Percentiles rank a stretch among this genome's conserved stretches.
phyloP scores from a whole-genome alignment of 2,329 filamentous ascomycete genomes.

The Madurella fahalii region DNA sequence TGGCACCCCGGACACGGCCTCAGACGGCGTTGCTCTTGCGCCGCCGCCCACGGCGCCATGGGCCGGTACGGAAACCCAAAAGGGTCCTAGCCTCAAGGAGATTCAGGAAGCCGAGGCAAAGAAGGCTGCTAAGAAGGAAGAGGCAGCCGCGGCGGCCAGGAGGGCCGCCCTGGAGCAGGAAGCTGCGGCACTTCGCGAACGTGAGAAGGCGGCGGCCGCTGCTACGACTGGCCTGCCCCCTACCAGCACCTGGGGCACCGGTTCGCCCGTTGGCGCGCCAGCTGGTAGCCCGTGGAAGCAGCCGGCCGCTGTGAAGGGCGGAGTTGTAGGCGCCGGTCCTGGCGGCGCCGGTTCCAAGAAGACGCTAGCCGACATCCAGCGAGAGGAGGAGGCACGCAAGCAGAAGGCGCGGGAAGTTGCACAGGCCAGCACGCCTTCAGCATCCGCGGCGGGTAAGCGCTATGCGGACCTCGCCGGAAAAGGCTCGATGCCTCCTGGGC shows the following conservation, averaged over 20 bases:
- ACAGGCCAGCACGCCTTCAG: conserved; percentile 44
- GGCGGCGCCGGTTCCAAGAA: conserved; percentile 59
- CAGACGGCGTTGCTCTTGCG: conserved; percentile 34
- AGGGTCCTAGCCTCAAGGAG: conserved; percentile 88
- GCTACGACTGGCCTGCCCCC: conserved; percentile 73
- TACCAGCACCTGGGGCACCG: conserved; percentile 82
- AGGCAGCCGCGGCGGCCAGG: conserved; percentile 71
- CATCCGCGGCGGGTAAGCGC: conserved; percentile 65
- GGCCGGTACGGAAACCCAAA: conserved; percentile 70
- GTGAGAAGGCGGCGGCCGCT: conserved; percentile 56
- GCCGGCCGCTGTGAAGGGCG: conserved; percentile 47
- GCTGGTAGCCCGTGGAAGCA: conserved; percentile 63
- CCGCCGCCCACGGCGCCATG: conserved; percentile 82
- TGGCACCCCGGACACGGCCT: conserved; percentile 63
- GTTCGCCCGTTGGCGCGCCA: conserved; percentile 61
- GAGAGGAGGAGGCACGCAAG: conserved; percentile 90
- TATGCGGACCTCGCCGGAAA: conserved; percentile 95
- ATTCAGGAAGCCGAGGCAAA: conserved; percentile 95
- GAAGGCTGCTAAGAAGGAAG: conserved; percentile 85
- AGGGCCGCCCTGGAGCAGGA: conserved; percentile 80
- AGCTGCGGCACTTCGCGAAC: conserved; percentile 54
- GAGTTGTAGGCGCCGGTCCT: conserved; percentile 28
- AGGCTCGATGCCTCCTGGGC: conserved; percentile 41
- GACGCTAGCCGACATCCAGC: conserved; percentile 92
- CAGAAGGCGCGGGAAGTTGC: conserved; percentile 57